A percentile compares a stretch with the other conserved stretches of the same genome.
phyloP scores from a whole-genome alignment of 306 rosid species.

The Cucurbita pepo region DNA sequence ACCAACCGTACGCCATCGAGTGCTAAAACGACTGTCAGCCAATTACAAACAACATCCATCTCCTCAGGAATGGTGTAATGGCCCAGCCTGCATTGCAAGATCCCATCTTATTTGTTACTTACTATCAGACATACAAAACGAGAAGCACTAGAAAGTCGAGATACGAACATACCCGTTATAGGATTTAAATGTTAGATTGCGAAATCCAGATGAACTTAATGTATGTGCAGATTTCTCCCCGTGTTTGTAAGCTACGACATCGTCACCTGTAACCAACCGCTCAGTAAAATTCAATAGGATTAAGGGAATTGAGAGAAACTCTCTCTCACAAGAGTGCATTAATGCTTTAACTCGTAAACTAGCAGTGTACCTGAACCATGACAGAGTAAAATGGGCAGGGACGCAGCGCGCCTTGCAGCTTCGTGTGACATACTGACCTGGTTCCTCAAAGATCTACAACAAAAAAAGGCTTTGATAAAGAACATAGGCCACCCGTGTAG shows the following conservation, averaged over 20 bases:
- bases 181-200: slow-evolving; percentile 59
- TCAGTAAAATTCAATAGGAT: neutral
- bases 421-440: slow-evolving; percentile 43
- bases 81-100: slow-evolving; percentile 54
- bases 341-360: no score
- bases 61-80: slow-evolving; percentile 90
- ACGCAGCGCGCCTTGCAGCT: slow-evolving; percentile 67
- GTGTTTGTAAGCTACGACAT: slow-evolving; percentile 54
- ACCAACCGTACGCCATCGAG: slow-evolving; percentile 33
- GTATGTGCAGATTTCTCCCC: slow-evolving; percentile 76
- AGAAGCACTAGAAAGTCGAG: neutral
- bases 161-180: slow-evolving; percentile 42
- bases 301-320: neutral
- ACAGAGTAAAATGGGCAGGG: slow-evolving; percentile 60
- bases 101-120: neutral
- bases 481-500: neutral
- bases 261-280: slow-evolving; percentile 47
- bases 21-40: slow-evolving; percentile 62
- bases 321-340: neutral
- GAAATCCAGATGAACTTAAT: slow-evolving; percentile 64
- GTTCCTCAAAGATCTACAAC: slow-evolving; percentile 46
- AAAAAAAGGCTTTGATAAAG: slow-evolving; percentile 9
- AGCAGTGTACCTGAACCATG: slow-evolving; percentile 60
- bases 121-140: neutral
- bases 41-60: slow-evolving; percentile 65